Conservation (phyloP, 2,329 filamentous ascomycete genomes). For the Pezicula radicicola region DNA sequence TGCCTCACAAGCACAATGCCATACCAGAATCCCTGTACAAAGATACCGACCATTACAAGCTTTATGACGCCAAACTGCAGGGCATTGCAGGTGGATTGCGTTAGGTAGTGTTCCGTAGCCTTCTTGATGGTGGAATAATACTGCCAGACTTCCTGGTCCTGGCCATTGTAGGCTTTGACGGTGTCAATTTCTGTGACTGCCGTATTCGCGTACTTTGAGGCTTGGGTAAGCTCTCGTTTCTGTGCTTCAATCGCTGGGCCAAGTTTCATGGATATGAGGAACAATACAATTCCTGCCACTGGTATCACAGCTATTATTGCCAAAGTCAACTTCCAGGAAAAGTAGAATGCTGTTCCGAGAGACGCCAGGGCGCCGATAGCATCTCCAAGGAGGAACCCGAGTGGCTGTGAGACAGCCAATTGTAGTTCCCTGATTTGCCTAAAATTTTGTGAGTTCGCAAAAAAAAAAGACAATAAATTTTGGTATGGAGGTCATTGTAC, state of each 20-base stretch:
- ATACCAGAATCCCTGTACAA: conserved; percentile 89
- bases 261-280: conserved; percentile 56
- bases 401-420: conserved; percentile 71
- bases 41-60: conserved; percentile 73
- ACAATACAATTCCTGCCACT: conserved; percentile 58
- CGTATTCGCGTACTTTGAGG: conserved; percentile 68
- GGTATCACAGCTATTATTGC: conserved; percentile 74
- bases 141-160: conserved; percentile 63
- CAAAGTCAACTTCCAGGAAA: conserved; percentile 81
- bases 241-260: conserved; percentile 67
- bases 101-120: conserved; percentile 61
- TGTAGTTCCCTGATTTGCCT: conserved; percentile 85
- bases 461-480: neutral
- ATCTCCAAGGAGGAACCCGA: conserved; percentile 68
- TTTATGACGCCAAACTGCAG: conserved; percentile 71
- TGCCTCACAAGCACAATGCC: conserved; percentile 66
- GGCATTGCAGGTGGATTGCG: conserved; percentile 67
- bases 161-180: conserved; percentile 82
- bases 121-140: conserved; percentile 57
- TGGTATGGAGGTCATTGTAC: conserved; percentile 23
- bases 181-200: conserved; percentile 75
- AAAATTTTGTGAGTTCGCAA: conserved; percentile 17
- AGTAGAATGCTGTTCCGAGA: conserved; percentile 69
- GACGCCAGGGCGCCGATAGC: conserved; percentile 62
- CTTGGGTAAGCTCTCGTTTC: conserved; percentile 61